These are phyloP conservation scores for Celoporthe dispersa DNA, from an alignment of 2,329 filamentous ascomycete genomes.

Conservation along the genomic window DNA sequence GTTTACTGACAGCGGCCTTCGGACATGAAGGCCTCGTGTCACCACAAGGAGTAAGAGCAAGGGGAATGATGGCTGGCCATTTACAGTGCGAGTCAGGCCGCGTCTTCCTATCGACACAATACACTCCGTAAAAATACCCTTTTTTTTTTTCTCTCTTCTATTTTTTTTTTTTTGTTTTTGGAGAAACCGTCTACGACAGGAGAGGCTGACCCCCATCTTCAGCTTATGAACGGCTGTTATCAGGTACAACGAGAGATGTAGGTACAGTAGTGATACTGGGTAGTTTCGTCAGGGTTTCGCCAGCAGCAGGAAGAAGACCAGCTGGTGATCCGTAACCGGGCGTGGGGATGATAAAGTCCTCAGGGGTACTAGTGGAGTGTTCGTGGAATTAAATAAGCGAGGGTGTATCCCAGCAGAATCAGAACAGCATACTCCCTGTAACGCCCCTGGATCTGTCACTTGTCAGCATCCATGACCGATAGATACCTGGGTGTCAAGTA, in stretches of 20 bases:
- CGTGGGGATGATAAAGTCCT: conserved; percentile 20
- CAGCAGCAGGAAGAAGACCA: conserved; percentile 11
- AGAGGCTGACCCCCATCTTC: background rate
- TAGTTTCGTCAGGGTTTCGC: conserved; percentile 30
- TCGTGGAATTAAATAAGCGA: conserved; percentile 8
- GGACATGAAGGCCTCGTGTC: conserved; percentile 6
- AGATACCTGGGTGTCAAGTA: conserved; percentile 1
- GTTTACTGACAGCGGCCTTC: background rate
- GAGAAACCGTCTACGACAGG: background rate
- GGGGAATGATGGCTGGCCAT: background rate
- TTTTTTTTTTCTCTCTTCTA: too few relatives aligned
- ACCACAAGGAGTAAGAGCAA: background rate
- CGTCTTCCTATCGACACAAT: background rate
- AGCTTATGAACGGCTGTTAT: background rate
- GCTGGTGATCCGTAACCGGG: conserved; percentile 22
- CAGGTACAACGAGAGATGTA: background rate
- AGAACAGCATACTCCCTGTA: background rate
- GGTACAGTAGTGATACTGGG: conserved; percentile 12
- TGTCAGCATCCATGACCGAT: conserved; percentile 9
- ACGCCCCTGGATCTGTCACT: conserved; percentile 2
- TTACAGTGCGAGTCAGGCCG: background rate
- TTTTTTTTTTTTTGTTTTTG: too few relatives aligned
- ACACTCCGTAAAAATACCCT: background rate
- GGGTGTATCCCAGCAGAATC: background rate
- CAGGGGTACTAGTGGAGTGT: conserved; percentile 10